These are phyloP conservation scores for Capsicum baccatum DNA, from an alignment of 257 asterid genomes.

Conservation along the genomic window DNA sequence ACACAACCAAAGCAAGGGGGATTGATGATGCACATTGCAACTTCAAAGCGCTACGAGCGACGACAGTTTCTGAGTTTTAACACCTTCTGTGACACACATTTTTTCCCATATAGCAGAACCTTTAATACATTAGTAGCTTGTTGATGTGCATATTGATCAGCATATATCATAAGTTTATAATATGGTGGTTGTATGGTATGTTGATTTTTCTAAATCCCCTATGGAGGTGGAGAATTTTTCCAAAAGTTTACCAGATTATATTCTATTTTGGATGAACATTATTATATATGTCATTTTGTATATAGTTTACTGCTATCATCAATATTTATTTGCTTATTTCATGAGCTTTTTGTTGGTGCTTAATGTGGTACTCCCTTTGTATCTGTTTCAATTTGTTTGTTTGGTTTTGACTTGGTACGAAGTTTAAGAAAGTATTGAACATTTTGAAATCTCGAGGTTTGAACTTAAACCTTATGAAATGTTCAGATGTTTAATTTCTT, in stretches of 20 bases:
- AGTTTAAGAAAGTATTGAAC: no score
- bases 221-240: slow-evolving; percentile 7
- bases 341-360: slow-evolving; percentile 12
- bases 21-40: not conserved
- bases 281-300: slow-evolving; percentile 8
- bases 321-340: slow-evolving; percentile 19
- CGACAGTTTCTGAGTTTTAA: not conserved
- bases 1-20: slow-evolving; percentile 28
- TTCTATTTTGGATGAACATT: slow-evolving; percentile 20
- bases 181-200: not conserved
- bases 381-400: not conserved
- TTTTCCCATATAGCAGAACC: not conserved
- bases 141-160: slow-evolving; percentile 14
- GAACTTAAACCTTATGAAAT: no score
- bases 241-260: slow-evolving; percentile 17
- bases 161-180: not conserved
- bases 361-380: not conserved
- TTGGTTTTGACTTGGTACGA: not conserved
- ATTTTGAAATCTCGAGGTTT: no score
- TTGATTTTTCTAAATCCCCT: slow-evolving; percentile 4
- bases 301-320: slow-evolving; percentile 6
- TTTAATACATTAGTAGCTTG: slow-evolving; percentile 4
- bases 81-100: not conserved
- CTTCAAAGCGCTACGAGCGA: not conserved
- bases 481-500: no score